These are phyloP conservation scores for Caloboletus inedulis DNA, from an alignment of 1,284 basidiomycete species.

Conservation along the genomic window DNA sequence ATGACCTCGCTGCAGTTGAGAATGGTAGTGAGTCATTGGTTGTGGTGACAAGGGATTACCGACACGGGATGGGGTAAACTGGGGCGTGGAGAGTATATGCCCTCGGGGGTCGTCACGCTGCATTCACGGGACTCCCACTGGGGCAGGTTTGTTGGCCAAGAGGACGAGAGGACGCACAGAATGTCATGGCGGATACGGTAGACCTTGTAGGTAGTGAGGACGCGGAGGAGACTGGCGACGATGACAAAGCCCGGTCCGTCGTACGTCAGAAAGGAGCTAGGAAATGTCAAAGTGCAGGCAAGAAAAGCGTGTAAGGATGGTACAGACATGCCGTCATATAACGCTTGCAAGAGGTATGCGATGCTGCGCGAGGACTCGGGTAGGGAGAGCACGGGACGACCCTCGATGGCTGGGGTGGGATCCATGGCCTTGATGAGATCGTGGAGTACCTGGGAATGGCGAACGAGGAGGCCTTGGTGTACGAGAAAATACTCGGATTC, in stretches of 20 bases:
- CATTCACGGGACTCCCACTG: slow-evolving; percentile 65
- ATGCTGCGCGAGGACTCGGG: slow-evolving; percentile 53
- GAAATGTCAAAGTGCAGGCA: slow-evolving; percentile 7
- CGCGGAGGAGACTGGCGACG: slow-evolving; percentile 55
- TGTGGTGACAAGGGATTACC: slow-evolving; percentile 11
- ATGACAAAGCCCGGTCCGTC: slow-evolving; percentile 47
- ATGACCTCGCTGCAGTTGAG: slow-evolving; percentile 40
- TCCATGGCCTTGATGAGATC: slow-evolving; percentile 35
- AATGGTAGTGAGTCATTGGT: slow-evolving; percentile 19
- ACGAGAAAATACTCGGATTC: slow-evolving; percentile 60
- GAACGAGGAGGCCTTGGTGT: slow-evolving; percentile 59
- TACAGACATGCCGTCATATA: slow-evolving; percentile 62
- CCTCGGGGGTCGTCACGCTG: slow-evolving; percentile 43
- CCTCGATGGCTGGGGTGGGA: slow-evolving; percentile 43
- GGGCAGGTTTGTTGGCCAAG: slow-evolving; percentile 57
- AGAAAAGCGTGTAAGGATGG: not conserved
- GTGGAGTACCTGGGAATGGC: slow-evolving; percentile 53
- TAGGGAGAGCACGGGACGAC: slow-evolving; percentile 49
- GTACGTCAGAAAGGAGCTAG: slow-evolving; percentile 41
- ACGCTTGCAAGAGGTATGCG: slow-evolving; percentile 50
- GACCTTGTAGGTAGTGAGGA: slow-evolving; percentile 61
- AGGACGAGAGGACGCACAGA: slow-evolving; percentile 44
- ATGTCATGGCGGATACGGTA: slow-evolving; percentile 52
- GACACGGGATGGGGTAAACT: slow-evolving; percentile 65
- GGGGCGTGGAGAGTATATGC: slow-evolving; percentile 54